Percentiles rank a stretch among this genome's conserved stretches.
Conservation (phyloP, 176 grass and related monocot genomes). For the Leersia perrieri region DNA sequence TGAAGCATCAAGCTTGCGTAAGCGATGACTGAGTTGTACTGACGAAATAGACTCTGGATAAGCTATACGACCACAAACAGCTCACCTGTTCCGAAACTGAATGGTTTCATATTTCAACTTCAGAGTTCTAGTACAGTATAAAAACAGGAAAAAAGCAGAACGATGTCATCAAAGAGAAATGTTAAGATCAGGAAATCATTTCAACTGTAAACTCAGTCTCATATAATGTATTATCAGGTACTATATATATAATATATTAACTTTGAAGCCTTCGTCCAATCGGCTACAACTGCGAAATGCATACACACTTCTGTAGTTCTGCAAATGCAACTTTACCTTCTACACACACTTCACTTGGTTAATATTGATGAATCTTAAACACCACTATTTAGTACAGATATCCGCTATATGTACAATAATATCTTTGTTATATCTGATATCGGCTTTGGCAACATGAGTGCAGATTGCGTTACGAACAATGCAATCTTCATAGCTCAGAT, state of each 20-base stretch:
- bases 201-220: background rate
- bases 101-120: too few species aligned
- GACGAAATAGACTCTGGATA: background rate
- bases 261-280: background rate
- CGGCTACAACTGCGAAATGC: background rate
- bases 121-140: background rate
- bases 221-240: background rate
- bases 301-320: background rate
- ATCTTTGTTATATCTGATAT: background rate
- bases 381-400: background rate
- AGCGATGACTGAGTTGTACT: background rate
- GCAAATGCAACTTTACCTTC: background rate
- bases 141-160: too few species aligned
- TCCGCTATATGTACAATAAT: background rate
- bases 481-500: background rate
- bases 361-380: too few species aligned
- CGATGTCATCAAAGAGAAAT: too few species aligned
- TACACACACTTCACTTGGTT: background rate
- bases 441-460: background rate
- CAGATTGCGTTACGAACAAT: background rate
- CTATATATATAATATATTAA: background rate
- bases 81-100: background rate
- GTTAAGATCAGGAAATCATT: background rate
- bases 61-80: background rate
- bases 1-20: background rate